Base-by-base conservation (phyloP, 495 filamentous ascomycete species). In the Daldinia loculata region DNA sequence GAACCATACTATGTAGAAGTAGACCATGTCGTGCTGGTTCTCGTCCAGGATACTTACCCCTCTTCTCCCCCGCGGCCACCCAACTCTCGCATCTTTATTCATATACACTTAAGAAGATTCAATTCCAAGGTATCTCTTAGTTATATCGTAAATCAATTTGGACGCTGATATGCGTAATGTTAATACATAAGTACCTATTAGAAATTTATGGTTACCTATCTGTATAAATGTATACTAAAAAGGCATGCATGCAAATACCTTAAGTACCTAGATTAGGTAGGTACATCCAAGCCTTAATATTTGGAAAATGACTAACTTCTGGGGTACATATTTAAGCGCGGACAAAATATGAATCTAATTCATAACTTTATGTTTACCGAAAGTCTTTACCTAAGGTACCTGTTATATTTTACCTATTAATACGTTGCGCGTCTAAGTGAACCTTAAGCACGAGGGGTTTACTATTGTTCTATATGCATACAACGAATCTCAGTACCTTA, bases 21-120 rank as follows among this genome's bases (percentile, higher is more conserved):
- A 45, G 61, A 50, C 36, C 39, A 50, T 68, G 50, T 52, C 30
- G 53, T 67, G 56, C 68, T 65, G 61, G 56, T 61, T 58, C 41
- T 50, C 7, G 56, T 29, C 38, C 57, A 48, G 51, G 66, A 69
- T 66, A 36, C 36, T 41, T 61, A 57, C 68, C 60, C 70, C 53
- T 63, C 56, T 61, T 32, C 14, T 41, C 59, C 50, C 38, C 17
- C 6, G 34, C 19, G 14, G 50, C 15, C 56, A 29, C 17, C 29
- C 6, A 51, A 53, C 38, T 63, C 34, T 58, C 53, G 53, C 60
- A 64, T 36, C 34, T 36, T 36, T 36, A 36, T 36, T 36, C 34
- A 36, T 36, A 36, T 36, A 36, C 12, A 36, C 34, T 36, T 4
- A 14, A 36, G 11, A 36, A 36, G 11, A 36, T 36, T 36, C 34